Evolutionary conservation across 108 stramenopile species (phyloP).

Genomic region (Fistulifera pelliculosa): DNA sequence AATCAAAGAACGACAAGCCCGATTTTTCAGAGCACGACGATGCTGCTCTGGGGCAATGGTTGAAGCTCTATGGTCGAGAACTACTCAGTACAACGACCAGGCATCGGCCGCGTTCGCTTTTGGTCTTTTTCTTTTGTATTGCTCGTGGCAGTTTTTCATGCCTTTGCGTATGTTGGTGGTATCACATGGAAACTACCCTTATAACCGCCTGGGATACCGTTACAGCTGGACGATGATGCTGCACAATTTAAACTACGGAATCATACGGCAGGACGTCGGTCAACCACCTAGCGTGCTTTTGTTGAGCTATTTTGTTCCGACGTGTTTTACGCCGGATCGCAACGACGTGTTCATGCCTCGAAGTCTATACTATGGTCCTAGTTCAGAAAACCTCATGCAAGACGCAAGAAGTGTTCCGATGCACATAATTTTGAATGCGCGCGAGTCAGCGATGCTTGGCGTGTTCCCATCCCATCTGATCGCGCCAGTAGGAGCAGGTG

Average conservation of each 20-base stretch:
- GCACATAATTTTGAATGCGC: not conserved
- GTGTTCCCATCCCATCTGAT: not conserved
- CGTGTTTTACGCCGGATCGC: not conserved
- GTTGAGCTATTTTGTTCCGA: not conserved
- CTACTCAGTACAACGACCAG: not conserved
- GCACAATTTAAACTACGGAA: not conserved
- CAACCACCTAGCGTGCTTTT: not conserved
- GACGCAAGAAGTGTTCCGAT: not conserved
- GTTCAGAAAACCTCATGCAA: not conserved
- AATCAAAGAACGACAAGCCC: not conserved
- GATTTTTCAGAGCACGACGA: not conserved
- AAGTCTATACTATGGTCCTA: not conserved
- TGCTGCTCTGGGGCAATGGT: not conserved
- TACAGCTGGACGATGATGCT: conserved; percentile 2
- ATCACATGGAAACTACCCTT: not conserved
- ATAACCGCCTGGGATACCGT: not conserved
- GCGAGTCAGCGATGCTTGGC: not conserved
- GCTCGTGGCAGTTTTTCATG: conserved; percentile 1
- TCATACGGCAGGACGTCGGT: not conserved
- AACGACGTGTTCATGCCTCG: not conserved
- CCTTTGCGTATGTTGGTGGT: not conserved
- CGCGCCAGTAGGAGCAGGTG: not conserved
- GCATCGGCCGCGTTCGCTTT: not conserved
- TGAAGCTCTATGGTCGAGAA: not conserved
- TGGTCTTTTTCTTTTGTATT: not conserved